These are phyloP conservation scores for Suillus plorans DNA, from an alignment of 768 basidiomycete genomes.

Conservation along the genomic window DNA sequence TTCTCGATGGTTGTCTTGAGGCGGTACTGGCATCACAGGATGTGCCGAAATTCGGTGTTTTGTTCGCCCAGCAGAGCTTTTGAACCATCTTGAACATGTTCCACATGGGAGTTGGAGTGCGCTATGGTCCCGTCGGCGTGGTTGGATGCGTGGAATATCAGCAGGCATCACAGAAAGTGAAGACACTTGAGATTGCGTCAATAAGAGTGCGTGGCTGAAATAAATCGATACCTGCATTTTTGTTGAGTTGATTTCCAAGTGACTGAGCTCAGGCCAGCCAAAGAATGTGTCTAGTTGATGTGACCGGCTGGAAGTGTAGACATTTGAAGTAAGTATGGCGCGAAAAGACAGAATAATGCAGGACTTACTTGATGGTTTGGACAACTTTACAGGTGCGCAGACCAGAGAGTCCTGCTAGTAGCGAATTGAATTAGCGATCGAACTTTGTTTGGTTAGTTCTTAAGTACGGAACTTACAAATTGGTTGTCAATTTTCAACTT, in stretches of 20 bases:
- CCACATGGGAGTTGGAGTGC: no score
- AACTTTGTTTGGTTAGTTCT: background rate
- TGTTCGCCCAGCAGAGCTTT: no score
- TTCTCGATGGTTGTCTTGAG: no score
- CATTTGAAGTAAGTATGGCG: background rate
- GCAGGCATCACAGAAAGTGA: background rate
- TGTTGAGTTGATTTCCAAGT: background rate
- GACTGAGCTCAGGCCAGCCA: background rate
- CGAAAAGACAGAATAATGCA: background rate
- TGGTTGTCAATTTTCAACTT: background rate
- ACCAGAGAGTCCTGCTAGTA: background rate
- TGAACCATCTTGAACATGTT: no score
- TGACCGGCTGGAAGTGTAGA: background rate
- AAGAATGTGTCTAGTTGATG: background rate
- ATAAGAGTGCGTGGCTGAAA: background rate
- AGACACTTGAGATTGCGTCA: background rate
- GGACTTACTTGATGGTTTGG: background rate
- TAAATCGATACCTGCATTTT: background rate
- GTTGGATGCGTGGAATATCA: background rate
- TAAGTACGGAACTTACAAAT: conserved; percentile 1
- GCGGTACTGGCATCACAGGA: no score
- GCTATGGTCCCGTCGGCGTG: background rate
- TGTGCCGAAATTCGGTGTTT: no score
- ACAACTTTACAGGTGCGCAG: background rate
- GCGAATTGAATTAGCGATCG: background rate